phyloP scores from a whole-genome alignment of 148 eudicot species.

The Vaccinium vitisidaea region DNA sequence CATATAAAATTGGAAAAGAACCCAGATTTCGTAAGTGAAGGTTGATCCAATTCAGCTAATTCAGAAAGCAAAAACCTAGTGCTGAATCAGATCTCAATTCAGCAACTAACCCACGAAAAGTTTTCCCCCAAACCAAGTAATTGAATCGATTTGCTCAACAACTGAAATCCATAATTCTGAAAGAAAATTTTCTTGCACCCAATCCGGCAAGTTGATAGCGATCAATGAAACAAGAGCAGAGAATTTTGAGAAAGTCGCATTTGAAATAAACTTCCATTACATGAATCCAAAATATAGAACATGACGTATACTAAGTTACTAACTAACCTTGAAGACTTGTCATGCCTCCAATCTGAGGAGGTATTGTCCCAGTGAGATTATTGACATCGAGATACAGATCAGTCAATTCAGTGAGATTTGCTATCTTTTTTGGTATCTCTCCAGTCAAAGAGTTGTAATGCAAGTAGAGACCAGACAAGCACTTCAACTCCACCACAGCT shows the following conservation, averaged over 20 bases:
- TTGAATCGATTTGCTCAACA: neutral
- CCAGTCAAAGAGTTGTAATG: conserved; percentile 74
- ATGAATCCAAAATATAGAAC: neutral
- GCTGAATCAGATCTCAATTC: neutral
- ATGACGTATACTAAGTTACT: neutral
- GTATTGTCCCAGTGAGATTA: conserved; percentile 60
- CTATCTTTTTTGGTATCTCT: conserved; percentile 64
- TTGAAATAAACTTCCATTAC: neutral
- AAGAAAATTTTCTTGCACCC: neutral
- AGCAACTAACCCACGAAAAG: neutral
- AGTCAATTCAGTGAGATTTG: conserved; percentile 50
- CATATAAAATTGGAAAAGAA: conserved; percentile 5
- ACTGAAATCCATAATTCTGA: neutral
- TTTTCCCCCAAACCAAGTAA: neutral
- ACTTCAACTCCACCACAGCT: conserved; percentile 65
- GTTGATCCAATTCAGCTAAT: neutral
- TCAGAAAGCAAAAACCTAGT: neutral
- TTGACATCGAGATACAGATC: conserved; percentile 85
- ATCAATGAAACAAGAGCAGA: neutral
- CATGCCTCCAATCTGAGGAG: conserved; percentile 59
- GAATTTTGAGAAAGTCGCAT: neutral
- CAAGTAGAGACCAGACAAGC: conserved; percentile 72
- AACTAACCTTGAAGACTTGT: conserved; percentile 78
- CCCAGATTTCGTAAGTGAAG: neutral
- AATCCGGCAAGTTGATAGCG: neutral